Percentiles rank a stretch among this genome's conserved stretches.
Evolutionary conservation across 176 grass and related monocot species (phyloP).

Genomic region (Phyllostachys edulis): DNA sequence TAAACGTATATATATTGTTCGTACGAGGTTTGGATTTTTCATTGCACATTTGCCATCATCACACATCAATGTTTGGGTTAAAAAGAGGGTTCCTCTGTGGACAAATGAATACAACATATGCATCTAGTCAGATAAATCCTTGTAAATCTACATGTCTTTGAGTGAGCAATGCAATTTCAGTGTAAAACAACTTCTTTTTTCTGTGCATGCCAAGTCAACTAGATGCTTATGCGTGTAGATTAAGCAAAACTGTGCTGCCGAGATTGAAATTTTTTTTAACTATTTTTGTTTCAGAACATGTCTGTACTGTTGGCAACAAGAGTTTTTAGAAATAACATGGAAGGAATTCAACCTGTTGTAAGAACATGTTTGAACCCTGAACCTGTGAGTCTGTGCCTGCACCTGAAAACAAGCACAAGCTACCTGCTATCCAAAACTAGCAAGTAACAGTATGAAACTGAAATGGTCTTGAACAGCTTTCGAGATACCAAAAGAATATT

Average conservation of each 20-base stretch:
- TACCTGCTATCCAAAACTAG: background rate
- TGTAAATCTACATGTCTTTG: conserved; percentile 2
- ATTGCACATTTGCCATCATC: background rate
- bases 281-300: conserved; percentile 20
- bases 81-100: background rate
- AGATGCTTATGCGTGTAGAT: conserved; percentile 23
- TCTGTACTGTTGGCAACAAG: conserved; percentile 8
- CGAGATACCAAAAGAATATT: background rate
- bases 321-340: conserved; percentile 8
- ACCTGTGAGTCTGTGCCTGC: conserved; percentile 27
- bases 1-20: background rate
- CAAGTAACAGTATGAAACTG: conserved; percentile 5
- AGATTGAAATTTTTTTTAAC: background rate
- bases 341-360: background rate
- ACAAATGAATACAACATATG: background rate
- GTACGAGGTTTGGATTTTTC: conserved; percentile 2
- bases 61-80: background rate
- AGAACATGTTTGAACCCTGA: conserved; percentile 30
- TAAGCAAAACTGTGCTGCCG: background rate
- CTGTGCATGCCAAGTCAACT: conserved; percentile 12
- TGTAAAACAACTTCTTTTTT: background rate
- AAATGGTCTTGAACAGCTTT: conserved; percentile 12
- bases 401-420: conserved; percentile 41
- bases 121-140: background rate
- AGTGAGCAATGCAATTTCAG: conserved; percentile 11